Evolutionary conservation across 2,329 filamentous ascomycete genomes (phyloP).

Genomic region (Curvularia spicifera): DNA sequence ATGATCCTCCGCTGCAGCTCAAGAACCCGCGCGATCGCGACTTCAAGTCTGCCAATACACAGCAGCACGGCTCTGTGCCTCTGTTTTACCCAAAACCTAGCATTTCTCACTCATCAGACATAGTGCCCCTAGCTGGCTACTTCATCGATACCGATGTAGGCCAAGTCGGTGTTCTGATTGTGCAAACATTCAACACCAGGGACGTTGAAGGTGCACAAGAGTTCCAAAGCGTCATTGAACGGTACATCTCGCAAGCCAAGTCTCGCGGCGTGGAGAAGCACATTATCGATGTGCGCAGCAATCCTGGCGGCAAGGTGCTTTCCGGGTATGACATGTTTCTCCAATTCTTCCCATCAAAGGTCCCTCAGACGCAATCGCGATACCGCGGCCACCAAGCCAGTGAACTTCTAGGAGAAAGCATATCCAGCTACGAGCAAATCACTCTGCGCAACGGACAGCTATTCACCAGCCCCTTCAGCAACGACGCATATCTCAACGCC

Average conservation of each 20-base stretch:
- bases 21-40: slow-evolving; percentile 40
- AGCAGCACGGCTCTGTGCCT: slow-evolving; percentile 34
- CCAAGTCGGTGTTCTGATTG: slow-evolving; percentile 57
- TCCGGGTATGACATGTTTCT: slow-evolving; percentile 56
- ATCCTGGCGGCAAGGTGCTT: slow-evolving; percentile 61
- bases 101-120: slow-evolving; percentile 38
- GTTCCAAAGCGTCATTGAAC: slow-evolving; percentile 49
- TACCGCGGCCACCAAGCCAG: slow-evolving; percentile 53
- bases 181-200: slow-evolving; percentile 51
- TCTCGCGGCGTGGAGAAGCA: slow-evolving; percentile 61
- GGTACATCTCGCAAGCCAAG: slow-evolving; percentile 58
- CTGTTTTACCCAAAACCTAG: slow-evolving; percentile 47
- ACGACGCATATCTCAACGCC: slow-evolving; percentile 37
- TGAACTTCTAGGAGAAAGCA: slow-evolving; percentile 34
- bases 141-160: slow-evolving; percentile 51
- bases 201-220: slow-evolving; percentile 27
- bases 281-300: slow-evolving; percentile 68
- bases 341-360: slow-evolving; percentile 59
- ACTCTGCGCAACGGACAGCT: slow-evolving; percentile 28
- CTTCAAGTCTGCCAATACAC: slow-evolving; percentile 27
- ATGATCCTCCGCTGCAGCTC: slow-evolving; percentile 34
- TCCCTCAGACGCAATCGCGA: slow-evolving; percentile 55
- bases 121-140: slow-evolving; percentile 54
- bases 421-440: slow-evolving; percentile 28
- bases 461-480: slow-evolving; percentile 46